phyloP scores from a whole-genome alignment of 2,329 filamentous ascomycete genomes.

The Fusarium mexicanum region DNA sequence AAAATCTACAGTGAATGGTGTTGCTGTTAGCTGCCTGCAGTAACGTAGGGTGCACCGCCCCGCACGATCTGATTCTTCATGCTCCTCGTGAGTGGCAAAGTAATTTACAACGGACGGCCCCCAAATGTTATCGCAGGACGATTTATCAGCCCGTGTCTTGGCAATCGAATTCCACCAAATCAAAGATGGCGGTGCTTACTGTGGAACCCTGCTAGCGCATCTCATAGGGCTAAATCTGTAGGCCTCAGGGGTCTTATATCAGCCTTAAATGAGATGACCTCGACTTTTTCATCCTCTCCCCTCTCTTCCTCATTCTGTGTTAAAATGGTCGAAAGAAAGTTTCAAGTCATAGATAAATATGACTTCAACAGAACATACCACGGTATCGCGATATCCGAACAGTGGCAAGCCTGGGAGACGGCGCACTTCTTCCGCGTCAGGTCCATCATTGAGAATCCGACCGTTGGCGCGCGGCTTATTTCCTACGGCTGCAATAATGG shows the following conservation, averaged over 20 bases:
- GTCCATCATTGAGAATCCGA: background rate
- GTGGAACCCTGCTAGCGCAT: background rate
- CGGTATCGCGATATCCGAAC: background rate
- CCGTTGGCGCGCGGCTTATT: background rate
- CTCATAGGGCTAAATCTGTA: background rate
- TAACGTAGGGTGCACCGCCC: too few species aligned
- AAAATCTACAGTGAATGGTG: too few species aligned
- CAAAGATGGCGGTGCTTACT: background rate
- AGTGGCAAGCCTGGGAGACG: conserved; percentile 10
- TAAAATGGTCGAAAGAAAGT: background rate
- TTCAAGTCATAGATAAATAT: background rate
- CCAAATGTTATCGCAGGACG: background rate
- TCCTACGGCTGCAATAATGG: background rate
- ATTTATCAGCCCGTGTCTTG: background rate
- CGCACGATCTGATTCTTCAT: too few species aligned
- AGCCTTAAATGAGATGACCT: background rate
- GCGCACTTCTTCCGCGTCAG: background rate
- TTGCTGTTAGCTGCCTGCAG: too few species aligned
- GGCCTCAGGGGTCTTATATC: background rate
- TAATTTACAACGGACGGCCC: too few species aligned
- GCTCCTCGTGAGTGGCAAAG: too few species aligned
- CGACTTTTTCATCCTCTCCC: background rate
- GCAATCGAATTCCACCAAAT: background rate
- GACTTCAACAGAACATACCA: background rate
- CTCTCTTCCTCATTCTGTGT: background rate